These are phyloP conservation scores for Colletotrichum tanaceti DNA, from an alignment of 2,329 filamentous ascomycete genomes.

Conservation along the genomic window DNA sequence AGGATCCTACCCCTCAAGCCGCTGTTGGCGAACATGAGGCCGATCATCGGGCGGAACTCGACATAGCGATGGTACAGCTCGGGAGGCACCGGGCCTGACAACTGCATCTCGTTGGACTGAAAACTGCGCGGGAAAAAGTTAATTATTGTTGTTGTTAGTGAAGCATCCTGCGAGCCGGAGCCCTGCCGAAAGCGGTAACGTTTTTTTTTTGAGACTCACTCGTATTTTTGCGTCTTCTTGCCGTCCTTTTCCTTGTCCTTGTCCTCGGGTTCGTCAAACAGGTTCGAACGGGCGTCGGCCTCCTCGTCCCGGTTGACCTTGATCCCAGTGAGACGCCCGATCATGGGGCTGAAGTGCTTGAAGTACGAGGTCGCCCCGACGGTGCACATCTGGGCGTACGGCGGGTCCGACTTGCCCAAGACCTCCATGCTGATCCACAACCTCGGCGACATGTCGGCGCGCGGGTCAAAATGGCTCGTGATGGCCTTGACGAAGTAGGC, in stretches of 20 bases:
- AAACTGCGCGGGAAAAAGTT: slow-evolving; percentile 70
- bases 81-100: slow-evolving; percentile 83
- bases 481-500: slow-evolving; percentile 82
- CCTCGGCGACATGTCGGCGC: slow-evolving; percentile 75
- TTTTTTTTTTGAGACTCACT: slow-evolving; percentile 71
- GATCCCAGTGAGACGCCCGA: slow-evolving; percentile 81
- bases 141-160: too few relatives aligned
- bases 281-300: slow-evolving; percentile 52
- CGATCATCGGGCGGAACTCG: slow-evolving; percentile 91
- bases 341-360: slow-evolving; percentile 89
- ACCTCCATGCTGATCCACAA: slow-evolving; percentile 80
- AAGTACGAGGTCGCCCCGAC: slow-evolving; percentile 80
- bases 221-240: slow-evolving; percentile 76
- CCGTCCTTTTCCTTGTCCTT: slow-evolving; percentile 57
- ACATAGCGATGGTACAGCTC: slow-evolving; percentile 91
- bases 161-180: too few relatives aligned
- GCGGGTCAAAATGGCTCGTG: slow-evolving; percentile 69
- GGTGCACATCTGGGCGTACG: slow-evolving; percentile 79
- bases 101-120: slow-evolving; percentile 91
- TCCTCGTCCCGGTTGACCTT: slow-evolving; percentile 73
- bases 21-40: slow-evolving; percentile 83
- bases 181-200: background rate
- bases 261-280: slow-evolving; percentile 45
- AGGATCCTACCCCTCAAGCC: slow-evolving; percentile 84
- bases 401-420: slow-evolving; percentile 79